Base-by-base conservation (phyloP, 2,329 filamentous ascomycete species). In the Byssochlamys sp. region DNA sequence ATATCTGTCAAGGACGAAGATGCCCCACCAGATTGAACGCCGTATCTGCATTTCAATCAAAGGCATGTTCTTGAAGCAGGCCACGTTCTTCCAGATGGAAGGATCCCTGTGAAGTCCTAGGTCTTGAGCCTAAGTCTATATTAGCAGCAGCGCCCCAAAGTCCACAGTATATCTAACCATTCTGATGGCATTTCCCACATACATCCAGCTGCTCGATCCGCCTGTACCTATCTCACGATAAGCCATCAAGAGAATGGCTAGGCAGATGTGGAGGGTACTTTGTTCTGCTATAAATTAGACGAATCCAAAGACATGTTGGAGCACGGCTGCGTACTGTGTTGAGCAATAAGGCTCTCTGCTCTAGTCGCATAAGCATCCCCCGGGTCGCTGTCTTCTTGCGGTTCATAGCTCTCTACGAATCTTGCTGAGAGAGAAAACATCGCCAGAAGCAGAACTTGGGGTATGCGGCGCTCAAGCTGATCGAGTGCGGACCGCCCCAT, bases 151-250 rank as follows among this genome's bases (percentile, higher is more conserved):
- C 45, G 2, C 19, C 35, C 39, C 6, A n/a, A 1, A 19, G 51
- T 56, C 54, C 14, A 45, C 3, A 6, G 5, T 52, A 2, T 27
- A 14, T n/a, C 52, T 54, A 5, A 57, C 57, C 57, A 59, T 59
- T 27, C 57, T 26, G 24, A 59, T 54, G 50, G 57, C 57, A 24
- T 52, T 59, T 3, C 57, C 57, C 19, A 59, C 57, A 19, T 59
- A 59, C 55, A 59, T 59, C 57, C 57, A 59, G 27, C 57, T 59
- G 24, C 57, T 57, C 27, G 57, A 59, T 10, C 57, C 57, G 5
- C 57, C 57, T n/a, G 57, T 59, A 27, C 57, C 57, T n/a, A 59
- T 59, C n/a, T 59, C 57, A 1, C 57, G 55, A 45, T 59, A 59
- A 19, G 57, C 57, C 57, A 59, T 59, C 57, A 59, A 57, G 4